Base-by-base conservation (phyloP, 805 yeast species). In the Ogataea wickerhamii region DNA sequence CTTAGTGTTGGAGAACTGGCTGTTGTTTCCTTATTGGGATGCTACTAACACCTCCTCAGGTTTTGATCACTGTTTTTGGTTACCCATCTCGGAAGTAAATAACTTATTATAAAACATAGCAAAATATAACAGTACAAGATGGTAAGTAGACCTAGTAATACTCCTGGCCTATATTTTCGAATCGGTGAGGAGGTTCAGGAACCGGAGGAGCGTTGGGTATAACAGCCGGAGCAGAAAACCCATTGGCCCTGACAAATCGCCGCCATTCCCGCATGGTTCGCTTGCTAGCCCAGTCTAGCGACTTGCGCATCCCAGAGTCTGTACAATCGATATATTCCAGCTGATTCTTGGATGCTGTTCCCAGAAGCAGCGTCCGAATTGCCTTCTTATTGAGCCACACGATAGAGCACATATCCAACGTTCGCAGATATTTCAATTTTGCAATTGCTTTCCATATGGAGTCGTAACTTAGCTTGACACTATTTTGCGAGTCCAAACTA, bases 401-500 rank as follows among this genome's bases (percentile, higher is more conserved):
- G 3, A 57, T 40, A 2, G 37, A 57, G 39, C 53, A 58, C 53
- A 47, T 67, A 56, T 36, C 62, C 37, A 38, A 47, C 2, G 28
- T 23, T 30, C 44, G 41, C 29, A 60, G 34, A n/a, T 48, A 36
- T n/a, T 45, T 32, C 18, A 59, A 34, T 6, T 41, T 16, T 13
- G 33, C 25, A 4, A 59, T 13, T 5, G 32, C 35, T 7, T 41
- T 29, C 59, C 66, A 49, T 63, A 71, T 50, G 60, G 68, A 26
- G 70, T 54, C 80, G 76, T 76, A 37, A 70, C 67, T 58, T 68
- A 68, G 6, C 71, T 71, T 18, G 65, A 60, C 48, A 72, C 56
- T 41, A 24, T 39, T 36, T 5, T 47, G 30, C 14, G 54, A 49
- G 14, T 45, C 35, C 48, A 48, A 42, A 28, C 66, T 46, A 71